Conservation (phyloP, 805 yeast genomes). For the Metschnikowia cerradonensis region DNA sequence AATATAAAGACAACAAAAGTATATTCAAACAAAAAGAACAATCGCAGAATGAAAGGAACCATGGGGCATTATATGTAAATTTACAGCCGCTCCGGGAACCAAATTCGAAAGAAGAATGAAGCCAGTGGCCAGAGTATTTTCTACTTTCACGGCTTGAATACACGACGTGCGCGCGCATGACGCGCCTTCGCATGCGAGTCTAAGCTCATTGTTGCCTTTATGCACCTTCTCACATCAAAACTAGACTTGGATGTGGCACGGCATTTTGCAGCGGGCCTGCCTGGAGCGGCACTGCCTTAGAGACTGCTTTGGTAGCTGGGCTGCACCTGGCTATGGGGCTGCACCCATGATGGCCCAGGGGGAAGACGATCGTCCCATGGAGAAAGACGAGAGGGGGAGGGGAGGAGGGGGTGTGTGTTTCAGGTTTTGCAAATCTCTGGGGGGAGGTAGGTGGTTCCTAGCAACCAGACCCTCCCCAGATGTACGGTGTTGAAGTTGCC, state of each 20-base stretch:
- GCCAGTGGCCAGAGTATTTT: conserved; percentile 4
- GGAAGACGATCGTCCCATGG: not conserved
- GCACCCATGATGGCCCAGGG: not conserved
- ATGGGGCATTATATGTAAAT: conserved; percentile 3
- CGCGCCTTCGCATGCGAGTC: conserved; percentile 5
- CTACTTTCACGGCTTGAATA: conserved; percentile 4
- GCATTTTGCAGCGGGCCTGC: conserved; percentile 1
- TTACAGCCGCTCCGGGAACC: not conserved
- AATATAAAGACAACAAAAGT: conserved; percentile 2
- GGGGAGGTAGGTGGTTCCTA: not conserved
- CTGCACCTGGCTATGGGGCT: not conserved
- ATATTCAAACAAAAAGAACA: conserved; percentile 1
- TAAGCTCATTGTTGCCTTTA: conserved; percentile 6
- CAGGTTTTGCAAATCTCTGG: not conserved
- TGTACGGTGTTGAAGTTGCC: not conserved
- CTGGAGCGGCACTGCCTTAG: not conserved
- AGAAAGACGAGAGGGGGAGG: too few species aligned
- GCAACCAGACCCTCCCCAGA: not conserved
- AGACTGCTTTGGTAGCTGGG: not conserved
- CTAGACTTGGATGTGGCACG: not conserved
- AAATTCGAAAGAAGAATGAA: not conserved
- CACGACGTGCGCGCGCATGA: conserved; percentile 5
- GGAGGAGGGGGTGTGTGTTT: too few species aligned
- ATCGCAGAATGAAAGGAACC: conserved; percentile 1
- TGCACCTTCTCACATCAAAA: not conserved